Evolutionary conservation across 2,329 filamentous ascomycete genomes (phyloP), one percentile per base, ranked within the genome.

Genomic region (Paradendryphiella salina): DNA sequence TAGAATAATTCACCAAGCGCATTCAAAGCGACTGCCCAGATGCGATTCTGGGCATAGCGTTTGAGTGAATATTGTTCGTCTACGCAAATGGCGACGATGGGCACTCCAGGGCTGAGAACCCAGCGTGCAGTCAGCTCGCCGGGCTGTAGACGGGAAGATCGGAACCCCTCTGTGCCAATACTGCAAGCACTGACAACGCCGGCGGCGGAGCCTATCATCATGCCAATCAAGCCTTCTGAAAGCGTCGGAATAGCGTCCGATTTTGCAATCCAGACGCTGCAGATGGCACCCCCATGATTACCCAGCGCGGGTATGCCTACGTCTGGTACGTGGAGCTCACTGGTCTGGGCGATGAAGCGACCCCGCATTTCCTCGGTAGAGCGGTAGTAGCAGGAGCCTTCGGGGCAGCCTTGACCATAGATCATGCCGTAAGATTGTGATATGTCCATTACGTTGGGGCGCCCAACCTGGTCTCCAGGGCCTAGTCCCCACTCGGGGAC

Each of bases 21-120:
- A 69, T 99, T 99, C 44, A 99, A 75, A n/a, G 85, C 89, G 34
- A 93, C 87, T n/a, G 89, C 90, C 90, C 91, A 97, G 10, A 94
- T 82, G 21, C 92, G 85, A 10, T 84, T 82, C 41, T 85, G 78
- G 3, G 82, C 77, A 67, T 86, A 86, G 23, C 92, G 85, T 61
- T 85, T 86, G 20, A 80, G 72, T 40, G 82, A 92, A 72, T 91
- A 94, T 44, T 84, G 84, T 21, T 96, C 91, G 64, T 99, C 94
- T 5, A 96, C 83, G 36, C 84, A 84, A 53, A 99, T 84, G 1
- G 85, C 83, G 46, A 96, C 82, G 54, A 99, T 94, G 0, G 94
- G 94, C 3, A 97, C 91, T 33, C 94, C 94, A 2, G 94, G 94
- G 66, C 90, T 91, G 10, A 97, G 78, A 8, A 90, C 85, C 93